Base-by-base conservation (phyloP, 768 basidiomycete genomes). In the Tubosaeta sp. region DNA sequence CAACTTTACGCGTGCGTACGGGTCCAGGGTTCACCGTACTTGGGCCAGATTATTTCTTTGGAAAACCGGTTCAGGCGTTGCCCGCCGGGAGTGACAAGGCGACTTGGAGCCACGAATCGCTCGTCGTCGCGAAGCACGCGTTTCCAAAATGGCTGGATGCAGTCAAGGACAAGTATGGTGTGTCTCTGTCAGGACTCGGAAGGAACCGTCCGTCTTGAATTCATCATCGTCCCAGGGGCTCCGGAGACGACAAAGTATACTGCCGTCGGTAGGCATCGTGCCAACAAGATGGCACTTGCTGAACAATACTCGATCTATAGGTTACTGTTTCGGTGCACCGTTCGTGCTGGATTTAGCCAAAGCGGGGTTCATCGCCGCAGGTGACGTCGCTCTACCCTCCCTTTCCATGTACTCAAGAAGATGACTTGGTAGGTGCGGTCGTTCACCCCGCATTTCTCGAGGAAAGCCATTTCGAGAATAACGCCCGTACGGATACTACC, bases 1-100 rank as follows among this genome's bases (percentile, higher is more conserved):
- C n/a, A n/a, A n/a, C n/a, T n/a, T n/a, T n/a, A n/a, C n/a, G n/a
- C n/a, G n/a, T n/a, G n/a, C n/a, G n/a, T n/a, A n/a, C n/a, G n/a
- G n/a, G n/a, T n/a, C n/a, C n/a, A 11, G 84, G 83, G 82, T 84
- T 77, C 61, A 58, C 73, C 45, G 80, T 84, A 0, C 60, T 84
- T 6, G 82, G 80, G 2, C 70, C 78, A 7, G 83, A 86, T 56
- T 84, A 82, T 56, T 80, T 84, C 65, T 73, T 80, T 50, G 81
- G 82, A 6, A 71, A 76, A 40, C 60, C 71, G 6, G 53, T 79
- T 3, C 56, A 73, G 31, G 55, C 64, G 3, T 69, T 77, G 52
- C 66, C 71, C 12, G 52, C 59, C 3, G 56, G 25, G 5, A 2
- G 2, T 1, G 72, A 80, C 49, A 64, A 65, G 32, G 2, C 21